Evolutionary conservation across 768 basidiomycete genomes (phyloP).

Genomic region (Dacryopinax spathularia): DNA sequence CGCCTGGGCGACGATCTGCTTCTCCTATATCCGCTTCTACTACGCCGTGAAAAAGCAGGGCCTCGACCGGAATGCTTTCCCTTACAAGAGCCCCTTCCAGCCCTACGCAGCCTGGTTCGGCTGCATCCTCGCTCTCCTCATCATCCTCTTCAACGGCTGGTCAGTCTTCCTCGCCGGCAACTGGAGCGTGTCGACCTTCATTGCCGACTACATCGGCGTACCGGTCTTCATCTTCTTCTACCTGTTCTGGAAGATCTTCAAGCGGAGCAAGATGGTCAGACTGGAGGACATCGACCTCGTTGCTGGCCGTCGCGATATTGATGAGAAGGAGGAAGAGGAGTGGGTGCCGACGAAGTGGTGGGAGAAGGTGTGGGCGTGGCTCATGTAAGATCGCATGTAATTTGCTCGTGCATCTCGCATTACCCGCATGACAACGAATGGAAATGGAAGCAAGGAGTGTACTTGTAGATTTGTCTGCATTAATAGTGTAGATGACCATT

Average conservation of each 20-base stretch:
- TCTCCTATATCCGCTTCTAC: conserved; percentile 48
- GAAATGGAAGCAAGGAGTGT: not conserved
- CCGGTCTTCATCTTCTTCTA: conserved; percentile 35
- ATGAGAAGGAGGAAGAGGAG: conserved; percentile 41
- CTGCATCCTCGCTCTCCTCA: conserved; percentile 34
- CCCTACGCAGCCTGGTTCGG: conserved; percentile 40
- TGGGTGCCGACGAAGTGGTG: not conserved
- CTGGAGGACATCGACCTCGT: conserved; percentile 44
- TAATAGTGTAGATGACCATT: not conserved
- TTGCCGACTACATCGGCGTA: conserved; percentile 49
- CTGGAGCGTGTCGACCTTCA: conserved; percentile 41
- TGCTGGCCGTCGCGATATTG: conserved; percentile 43
- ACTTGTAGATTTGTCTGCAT: not conserved
- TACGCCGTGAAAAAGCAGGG: conserved; percentile 43
- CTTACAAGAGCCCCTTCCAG: conserved; percentile 43
- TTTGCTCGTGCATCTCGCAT: too few species aligned
- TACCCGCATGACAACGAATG: too few species aligned
- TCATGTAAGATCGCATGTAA: too few species aligned
- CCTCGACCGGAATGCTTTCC: conserved; percentile 37
- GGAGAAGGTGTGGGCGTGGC: not conserved
- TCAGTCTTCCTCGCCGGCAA: conserved; percentile 27
- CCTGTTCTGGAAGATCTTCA: conserved; percentile 31
- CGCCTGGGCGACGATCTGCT: conserved; percentile 7
- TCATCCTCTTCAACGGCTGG: conserved; percentile 46
- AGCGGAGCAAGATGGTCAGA: conserved; percentile 27